Percentiles rank a stretch among this genome's conserved stretches.
These are phyloP conservation scores for Cordyceps cicadae DNA, from an alignment of 2,329 filamentous ascomycete species.

Conservation along the genomic window DNA sequence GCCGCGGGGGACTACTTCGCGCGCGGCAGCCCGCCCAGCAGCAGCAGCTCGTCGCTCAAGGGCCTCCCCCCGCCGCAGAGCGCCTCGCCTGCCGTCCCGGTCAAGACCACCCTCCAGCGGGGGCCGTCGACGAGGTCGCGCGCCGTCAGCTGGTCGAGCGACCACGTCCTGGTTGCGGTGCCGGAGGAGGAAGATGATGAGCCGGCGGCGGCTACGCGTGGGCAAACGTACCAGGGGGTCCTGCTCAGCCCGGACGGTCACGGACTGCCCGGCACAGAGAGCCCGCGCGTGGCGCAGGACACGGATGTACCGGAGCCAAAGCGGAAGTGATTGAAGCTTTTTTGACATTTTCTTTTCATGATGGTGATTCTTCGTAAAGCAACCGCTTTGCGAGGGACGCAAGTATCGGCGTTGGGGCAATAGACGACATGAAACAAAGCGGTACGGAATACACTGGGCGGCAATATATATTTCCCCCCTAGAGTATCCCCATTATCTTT, in stretches of 20 bases:
- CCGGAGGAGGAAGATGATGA: constrained; percentile 29
- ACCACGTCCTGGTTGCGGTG: constrained; percentile 29
- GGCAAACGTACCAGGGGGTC: constrained; percentile 21
- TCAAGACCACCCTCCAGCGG: constrained; percentile 17
- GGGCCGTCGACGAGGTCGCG: constrained; percentile 21
- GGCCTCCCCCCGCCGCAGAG: constrained; percentile 9
- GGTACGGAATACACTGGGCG: too few relatives aligned
- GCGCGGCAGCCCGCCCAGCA: neutral
- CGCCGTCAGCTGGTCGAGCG: constrained; percentile 28
- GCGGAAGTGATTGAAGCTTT: constrained; percentile 7
- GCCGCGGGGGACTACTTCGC: neutral
- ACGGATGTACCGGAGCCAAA: constrained; percentile 21
- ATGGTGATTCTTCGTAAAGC: neutral
- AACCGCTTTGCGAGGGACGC: neutral
- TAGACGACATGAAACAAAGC: neutral
- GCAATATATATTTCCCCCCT: too few relatives aligned
- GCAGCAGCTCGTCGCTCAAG: neutral
- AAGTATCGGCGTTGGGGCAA: neutral
- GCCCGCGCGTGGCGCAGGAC: constrained; percentile 17
- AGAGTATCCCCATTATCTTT: too few relatives aligned
- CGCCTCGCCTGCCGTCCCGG: constrained; percentile 18
- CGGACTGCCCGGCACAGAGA: constrained; percentile 19
- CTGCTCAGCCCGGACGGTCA: constrained; percentile 20
- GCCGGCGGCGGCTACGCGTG: neutral
- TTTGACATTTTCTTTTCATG: neutral